Conservation (phyloP, 108 stramenopile species). For the Epithemia pelagica region DNA sequence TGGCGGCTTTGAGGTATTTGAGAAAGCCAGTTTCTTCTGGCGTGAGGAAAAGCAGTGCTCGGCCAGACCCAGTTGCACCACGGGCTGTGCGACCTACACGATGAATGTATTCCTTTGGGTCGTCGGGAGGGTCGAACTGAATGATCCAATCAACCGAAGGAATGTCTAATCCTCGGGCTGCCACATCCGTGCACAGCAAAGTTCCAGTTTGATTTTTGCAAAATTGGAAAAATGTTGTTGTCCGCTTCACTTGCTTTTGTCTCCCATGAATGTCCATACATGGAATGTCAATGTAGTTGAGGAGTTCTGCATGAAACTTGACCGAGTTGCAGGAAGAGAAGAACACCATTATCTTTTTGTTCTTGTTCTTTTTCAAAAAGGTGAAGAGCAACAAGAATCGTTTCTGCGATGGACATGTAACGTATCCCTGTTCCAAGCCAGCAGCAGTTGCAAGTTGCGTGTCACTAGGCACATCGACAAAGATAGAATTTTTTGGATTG, state of each 20-base stretch:
- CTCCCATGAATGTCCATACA: conserved; percentile 98
- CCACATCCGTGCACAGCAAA: conserved; percentile 98
- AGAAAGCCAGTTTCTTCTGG: conserved; percentile 98
- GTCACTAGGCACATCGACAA: conserved; percentile 91
- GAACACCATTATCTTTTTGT: conserved; percentile 99
- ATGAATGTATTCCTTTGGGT: conserved; percentile 96
- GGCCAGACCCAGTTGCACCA: conserved; percentile 86
- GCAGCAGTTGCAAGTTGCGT: conserved; percentile 83
- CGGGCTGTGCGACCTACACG: conserved; percentile 90
- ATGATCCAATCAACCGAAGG: conserved; percentile 96
- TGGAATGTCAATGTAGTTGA: conserved; percentile 97
- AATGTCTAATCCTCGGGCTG: conserved; percentile 83
- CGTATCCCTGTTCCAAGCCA: conserved; percentile 97
- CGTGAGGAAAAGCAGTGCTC: conserved; percentile 95
- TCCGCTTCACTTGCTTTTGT: conserved; percentile 98
- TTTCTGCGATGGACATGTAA: conserved; percentile 94
- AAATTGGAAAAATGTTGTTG: conserved; percentile 98
- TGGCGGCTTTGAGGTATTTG: conserved; percentile 91
- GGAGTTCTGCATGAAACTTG: conserved; percentile 95
- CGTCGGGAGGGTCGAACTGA: conserved; percentile 99
- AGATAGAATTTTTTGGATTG: conserved; percentile 81
- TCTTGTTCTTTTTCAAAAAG: conserved; percentile 98
- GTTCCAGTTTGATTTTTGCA: conserved; percentile 91
- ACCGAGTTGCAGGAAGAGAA: conserved; percentile 98
- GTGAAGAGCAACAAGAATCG: conserved; percentile 97